phyloP scores from a whole-genome alignment of 2,329 filamentous ascomycete genomes.

The Nectriaceae sp. region DNA sequence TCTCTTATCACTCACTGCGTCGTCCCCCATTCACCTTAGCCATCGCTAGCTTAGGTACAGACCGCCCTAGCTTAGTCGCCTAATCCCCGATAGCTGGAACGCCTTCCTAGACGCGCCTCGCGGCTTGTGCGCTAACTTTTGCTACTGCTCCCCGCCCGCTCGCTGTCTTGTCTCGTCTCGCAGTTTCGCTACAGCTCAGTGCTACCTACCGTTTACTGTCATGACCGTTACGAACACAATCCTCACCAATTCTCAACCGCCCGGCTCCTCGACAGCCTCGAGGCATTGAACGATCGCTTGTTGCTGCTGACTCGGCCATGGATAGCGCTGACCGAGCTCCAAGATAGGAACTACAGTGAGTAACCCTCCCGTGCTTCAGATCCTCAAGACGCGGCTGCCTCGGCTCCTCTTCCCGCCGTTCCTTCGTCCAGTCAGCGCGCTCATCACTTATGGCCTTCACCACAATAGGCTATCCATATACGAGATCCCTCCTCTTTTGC shows the following conservation, averaged over 20 bases:
- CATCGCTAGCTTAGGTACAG: background rate
- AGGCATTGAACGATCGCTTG: background rate
- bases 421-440: background rate
- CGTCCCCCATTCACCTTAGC: background rate
- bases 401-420: background rate
- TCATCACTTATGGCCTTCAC: background rate
- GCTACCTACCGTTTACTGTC: too few species aligned
- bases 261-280: background rate
- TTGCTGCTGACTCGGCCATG: constrained; percentile 12
- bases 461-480: too few species aligned
- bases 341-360: constrained; percentile 13
- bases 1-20: background rate
- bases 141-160: background rate
- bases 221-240: background rate
- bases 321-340: constrained; percentile 16
- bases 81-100: background rate
- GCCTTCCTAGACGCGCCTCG: too few species aligned
- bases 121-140: background rate
- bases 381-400: background rate
- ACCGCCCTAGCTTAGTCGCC: too few species aligned
- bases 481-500: constrained; percentile 2
- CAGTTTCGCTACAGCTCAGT: too few species aligned
- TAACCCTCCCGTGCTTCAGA: too few species aligned
- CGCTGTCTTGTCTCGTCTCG: too few species aligned
- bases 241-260: background rate